A percentile compares a stretch with the other conserved stretches of the same genome.
These are phyloP conservation scores for Berberis thunbergii DNA, from an alignment of 164 flowering plant species.

Conservation along the genomic window DNA sequence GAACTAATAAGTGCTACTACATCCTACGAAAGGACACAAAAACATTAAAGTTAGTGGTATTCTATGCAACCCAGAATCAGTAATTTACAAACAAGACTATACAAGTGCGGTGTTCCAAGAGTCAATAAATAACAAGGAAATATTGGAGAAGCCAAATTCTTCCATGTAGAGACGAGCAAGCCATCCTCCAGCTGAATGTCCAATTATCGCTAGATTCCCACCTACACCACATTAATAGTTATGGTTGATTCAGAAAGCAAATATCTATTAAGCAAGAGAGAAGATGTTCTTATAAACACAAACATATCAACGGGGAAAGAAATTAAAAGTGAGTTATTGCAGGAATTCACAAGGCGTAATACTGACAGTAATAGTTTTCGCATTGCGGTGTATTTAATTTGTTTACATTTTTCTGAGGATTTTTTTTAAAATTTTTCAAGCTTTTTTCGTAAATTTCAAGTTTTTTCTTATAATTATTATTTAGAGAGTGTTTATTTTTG, in stretches of 20 bases:
- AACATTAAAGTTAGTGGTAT: too few relatives aligned
- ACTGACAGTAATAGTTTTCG: too few relatives aligned
- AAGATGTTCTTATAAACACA: neutral
- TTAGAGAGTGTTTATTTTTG: too few relatives aligned
- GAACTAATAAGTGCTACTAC: too few relatives aligned
- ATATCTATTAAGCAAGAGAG: neutral
- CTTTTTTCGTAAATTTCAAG: too few relatives aligned
- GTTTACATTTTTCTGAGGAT: too few relatives aligned
- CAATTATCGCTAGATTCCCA: conserved; percentile 62
- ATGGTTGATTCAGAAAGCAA: neutral
- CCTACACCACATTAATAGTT: conserved; percentile 25
- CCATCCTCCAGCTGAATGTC: conserved; percentile 99
- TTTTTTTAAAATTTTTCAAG: too few relatives aligned
- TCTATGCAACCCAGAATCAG: neutral
- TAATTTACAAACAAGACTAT: conserved; percentile 13
- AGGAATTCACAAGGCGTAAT: too few relatives aligned
- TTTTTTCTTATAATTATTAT: too few relatives aligned
- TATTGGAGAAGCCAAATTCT: conserved; percentile 59
- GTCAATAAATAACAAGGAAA: conserved; percentile 64
- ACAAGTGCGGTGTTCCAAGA: conserved; percentile 89
- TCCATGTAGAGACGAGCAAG: conserved; percentile 90
- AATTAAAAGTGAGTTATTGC: too few relatives aligned
- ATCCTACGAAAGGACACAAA: too few relatives aligned
- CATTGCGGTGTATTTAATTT: too few relatives aligned
- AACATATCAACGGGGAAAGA: neutral